Evolutionary conservation across 495 filamentous ascomycete genomes (phyloP), one percentile per base, ranked within the genome.

Genomic region (Podospora comata): DNA sequence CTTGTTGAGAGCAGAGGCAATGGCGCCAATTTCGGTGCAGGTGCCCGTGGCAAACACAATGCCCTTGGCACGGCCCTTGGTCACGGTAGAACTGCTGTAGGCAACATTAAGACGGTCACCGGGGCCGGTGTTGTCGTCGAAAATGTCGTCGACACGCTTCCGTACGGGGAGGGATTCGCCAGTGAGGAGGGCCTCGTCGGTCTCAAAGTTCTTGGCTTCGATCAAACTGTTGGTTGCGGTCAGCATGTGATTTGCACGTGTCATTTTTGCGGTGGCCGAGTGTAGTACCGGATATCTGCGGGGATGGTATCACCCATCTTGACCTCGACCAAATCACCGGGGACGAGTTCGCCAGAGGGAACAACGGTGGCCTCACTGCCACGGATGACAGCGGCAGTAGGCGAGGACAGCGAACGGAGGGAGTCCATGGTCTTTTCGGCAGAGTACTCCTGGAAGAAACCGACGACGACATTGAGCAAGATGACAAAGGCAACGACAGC

Each of bases 361-460:
- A 96, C 76, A 60, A 92, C 85, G 54, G 91, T 80, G 55, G 86
- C 82, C 55, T 85, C 83, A 3, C 91, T 90, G 75, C 90, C 85
- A 56, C 93, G 89, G 13, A 96, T 79, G 4, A 90, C 92, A 61
- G 81, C 86, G 60, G 93, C 93, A 64, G 89, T 88, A 28, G 93
- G 93, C 1, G 92, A 91, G 5, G 89, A 91, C 11, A 96, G 83
- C 54, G 87, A 87, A 59, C 91, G 82, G 20, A 96, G 82, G 19
- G 90, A 90, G 65, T 94, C 87, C 84, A 96, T 94, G 61, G 89
- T 93, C 81, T 94, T 91, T 72, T 94, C 92, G n/a, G 92, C 92
- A 55, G 87, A 85, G 76, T 91, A 96, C 73, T 96, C 92, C 76
- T 96, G 92, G 66, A 87, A 86, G 80, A 95, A 96, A 48, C 88